These are phyloP conservation scores for Neofusicoccum sp. DNA, from an alignment of 2,329 filamentous ascomycete species.

Conservation along the genomic window DNA sequence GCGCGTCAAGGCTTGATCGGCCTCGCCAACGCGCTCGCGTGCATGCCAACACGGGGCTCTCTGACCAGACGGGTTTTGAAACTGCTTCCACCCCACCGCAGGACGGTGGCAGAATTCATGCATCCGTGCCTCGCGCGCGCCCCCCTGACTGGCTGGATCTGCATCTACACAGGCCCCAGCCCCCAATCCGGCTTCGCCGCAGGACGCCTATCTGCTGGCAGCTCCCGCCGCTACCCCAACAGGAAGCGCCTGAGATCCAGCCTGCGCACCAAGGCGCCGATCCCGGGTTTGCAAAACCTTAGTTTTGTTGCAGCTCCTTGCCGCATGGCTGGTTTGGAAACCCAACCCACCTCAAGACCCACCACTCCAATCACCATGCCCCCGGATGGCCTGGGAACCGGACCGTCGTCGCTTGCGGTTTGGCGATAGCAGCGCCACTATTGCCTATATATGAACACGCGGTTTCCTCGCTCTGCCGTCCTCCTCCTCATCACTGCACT, in stretches of 20 bases:
- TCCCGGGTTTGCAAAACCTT: constrained; percentile 20
- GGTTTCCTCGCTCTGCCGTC: neutral
- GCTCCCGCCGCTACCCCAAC: constrained; percentile 7
- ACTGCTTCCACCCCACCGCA: constrained; percentile 33
- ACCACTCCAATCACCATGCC: constrained; percentile 42
- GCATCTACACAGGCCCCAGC: constrained; percentile 2
- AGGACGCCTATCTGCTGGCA: constrained; percentile 4
- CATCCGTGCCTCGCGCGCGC: neutral
- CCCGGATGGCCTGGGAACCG: constrained; percentile 6
- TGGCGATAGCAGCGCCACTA: constrained; percentile 30
- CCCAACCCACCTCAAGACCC: constrained; percentile 38
- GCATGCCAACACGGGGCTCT: constrained; percentile 14
- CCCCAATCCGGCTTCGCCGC: constrained; percentile 2
- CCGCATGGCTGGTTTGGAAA: constrained; percentile 43
- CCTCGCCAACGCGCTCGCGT: constrained; percentile 4
- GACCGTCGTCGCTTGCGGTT: constrained; percentile 28
- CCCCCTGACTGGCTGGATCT: constrained; percentile 9
- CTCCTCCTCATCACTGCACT: constrained; percentile 28
- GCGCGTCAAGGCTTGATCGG: constrained; percentile 16
- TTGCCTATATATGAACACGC: constrained; percentile 12
- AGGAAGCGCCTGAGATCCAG: constrained; percentile 14
- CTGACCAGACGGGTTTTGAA: constrained; percentile 37
- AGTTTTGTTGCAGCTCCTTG: constrained; percentile 20
- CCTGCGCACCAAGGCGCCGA: constrained; percentile 9
- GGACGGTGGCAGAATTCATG: constrained; percentile 24